These are phyloP conservation scores for Annona cherimola DNA, from an alignment of 164 flowering plant species.

Conservation along the genomic window DNA sequence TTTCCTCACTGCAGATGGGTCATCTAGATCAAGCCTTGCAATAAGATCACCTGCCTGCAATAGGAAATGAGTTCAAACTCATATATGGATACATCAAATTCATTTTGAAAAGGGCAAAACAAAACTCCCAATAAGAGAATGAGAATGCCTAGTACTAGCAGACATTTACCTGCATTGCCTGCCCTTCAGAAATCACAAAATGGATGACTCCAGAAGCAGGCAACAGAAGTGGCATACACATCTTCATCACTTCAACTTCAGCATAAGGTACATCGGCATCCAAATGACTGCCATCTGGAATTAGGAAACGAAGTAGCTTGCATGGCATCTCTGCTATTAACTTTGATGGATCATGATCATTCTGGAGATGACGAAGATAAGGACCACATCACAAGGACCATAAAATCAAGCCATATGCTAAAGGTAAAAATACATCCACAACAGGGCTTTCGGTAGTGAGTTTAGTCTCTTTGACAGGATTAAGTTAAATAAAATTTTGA, in stretches of 20 bases:
- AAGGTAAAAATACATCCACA: background rate
- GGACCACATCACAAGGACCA: slow-evolving; percentile 2
- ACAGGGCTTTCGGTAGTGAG: too few species aligned
- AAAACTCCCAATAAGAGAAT: background rate
- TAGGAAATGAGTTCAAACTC: background rate
- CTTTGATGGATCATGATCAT: slow-evolving; percentile 99
- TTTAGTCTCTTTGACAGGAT: too few species aligned
- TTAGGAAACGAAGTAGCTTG: slow-evolving; percentile 87
- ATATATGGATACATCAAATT: background rate
- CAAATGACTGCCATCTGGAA: slow-evolving; percentile 74
- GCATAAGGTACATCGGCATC: slow-evolving; percentile 97
- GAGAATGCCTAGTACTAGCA: background rate
- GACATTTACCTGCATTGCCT: slow-evolving; percentile 86
- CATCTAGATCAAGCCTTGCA: slow-evolving; percentile 93
- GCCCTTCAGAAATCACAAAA: slow-evolving; percentile 92
- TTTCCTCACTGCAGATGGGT: slow-evolving; percentile 98
- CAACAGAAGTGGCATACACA: slow-evolving; percentile 99
- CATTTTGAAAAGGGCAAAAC: background rate
- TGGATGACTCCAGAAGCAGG: slow-evolving; percentile 94
- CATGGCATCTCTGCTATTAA: slow-evolving; percentile 98
- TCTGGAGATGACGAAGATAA: slow-evolving; percentile 36
- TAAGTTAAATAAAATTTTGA: too few species aligned
- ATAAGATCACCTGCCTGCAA: slow-evolving; percentile 92
- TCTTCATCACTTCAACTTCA: slow-evolving; percentile 99
- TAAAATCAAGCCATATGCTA: background rate